Evolutionary conservation across 305 asterid species (phyloP), one percentile per base, ranked within the genome.

Genomic region (Solanum hybrid): DNA sequence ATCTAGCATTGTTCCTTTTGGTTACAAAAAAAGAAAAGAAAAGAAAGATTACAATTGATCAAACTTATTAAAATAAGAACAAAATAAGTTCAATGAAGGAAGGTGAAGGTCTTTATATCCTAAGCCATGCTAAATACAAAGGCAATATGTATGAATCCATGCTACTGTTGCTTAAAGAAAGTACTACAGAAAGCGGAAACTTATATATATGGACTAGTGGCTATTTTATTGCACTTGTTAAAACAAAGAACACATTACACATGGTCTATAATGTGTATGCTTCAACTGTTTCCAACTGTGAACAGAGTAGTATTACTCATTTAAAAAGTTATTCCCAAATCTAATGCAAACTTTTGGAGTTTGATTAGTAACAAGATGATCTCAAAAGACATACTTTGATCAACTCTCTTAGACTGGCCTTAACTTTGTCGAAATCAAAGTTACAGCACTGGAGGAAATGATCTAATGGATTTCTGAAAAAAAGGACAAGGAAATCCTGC

Each of bases 401-500:
- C 26, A 98, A 95, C 90, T 97, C 98, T 94, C 94, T 96, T 20
- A 97, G 97, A 27, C 98, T 95, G 32, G 97, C 98, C 94, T 97
- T 97, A 78, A 96, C 99, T 91, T 95, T 95, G 95, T 97, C 99
- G 29, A 97, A 97, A 91, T 97, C 99, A 14, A 97, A 94, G 79
- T 97, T 97, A 87, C 95, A 94, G 92, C 98, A 95, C 7, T 97
- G 94, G 73, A 97, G 97, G 85, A 97, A 97, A 92, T 97, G 99
- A 92, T 97, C 99, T 0, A 98, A 97, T 8, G 99, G 99, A 90
- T 97, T 97, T 39, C 99, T 93, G 41, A 97, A 91, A 72, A 98
- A 98, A 92, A 24, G 99, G 99, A 70, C 99, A 96, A 32, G 99
- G 99, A 89, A 97, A 97, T 8, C 99, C 99, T 45, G 98, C 97